Evolutionary conservation across 2,329 filamentous ascomycete species (phyloP), one percentile per base, ranked within the genome.

Genomic region (Fusarium chlamydosporum): DNA sequence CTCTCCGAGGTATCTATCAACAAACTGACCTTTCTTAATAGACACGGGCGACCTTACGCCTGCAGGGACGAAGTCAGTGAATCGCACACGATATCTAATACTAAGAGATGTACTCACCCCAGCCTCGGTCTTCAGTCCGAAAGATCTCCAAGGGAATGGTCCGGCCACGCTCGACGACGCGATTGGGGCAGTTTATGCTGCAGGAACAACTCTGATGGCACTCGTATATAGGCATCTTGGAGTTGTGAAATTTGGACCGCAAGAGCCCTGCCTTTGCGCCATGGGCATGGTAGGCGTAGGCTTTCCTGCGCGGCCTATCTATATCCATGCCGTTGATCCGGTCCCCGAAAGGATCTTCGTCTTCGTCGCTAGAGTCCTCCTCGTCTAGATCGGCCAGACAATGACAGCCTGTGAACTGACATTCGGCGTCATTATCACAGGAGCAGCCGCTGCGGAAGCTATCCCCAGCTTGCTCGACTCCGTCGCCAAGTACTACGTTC

Each of bases 1-100:
- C 76, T 92, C 89, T 13, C 93, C 92, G 9, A 94, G 84, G 74
- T 96, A 96, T 9, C 86, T 87, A 75, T 95, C 93, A 40, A 96
- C 88, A 72, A 94, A 96, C 69, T 94, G 91, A 4, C 93, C 93
- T 67, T 85, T 83, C 56, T 86, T 85, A 3, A 96, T 86, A 20
- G 88, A 82, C 4, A 89, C 82, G 6, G 85, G 85, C 62, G 89
- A 90, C 9, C 88, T 85, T 0, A 96, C 86, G 33, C 90, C 87
- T 89, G 20, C 10, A 55, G 18, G 4, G 16, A 29, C 31, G 13
- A 52, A 12, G 48, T 50, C 11, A 50, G 45, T 56, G 16, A 53
- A 41, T 9, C 29, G 13, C 20, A 4, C 11, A 15, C 8, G 16
- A 11, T 7, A 18, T 37, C 9, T 18, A 29, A 38, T 16, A 34